Conservation (phyloP, 805 yeast genomes). For the Yarrowia yakushimensis region DNA sequence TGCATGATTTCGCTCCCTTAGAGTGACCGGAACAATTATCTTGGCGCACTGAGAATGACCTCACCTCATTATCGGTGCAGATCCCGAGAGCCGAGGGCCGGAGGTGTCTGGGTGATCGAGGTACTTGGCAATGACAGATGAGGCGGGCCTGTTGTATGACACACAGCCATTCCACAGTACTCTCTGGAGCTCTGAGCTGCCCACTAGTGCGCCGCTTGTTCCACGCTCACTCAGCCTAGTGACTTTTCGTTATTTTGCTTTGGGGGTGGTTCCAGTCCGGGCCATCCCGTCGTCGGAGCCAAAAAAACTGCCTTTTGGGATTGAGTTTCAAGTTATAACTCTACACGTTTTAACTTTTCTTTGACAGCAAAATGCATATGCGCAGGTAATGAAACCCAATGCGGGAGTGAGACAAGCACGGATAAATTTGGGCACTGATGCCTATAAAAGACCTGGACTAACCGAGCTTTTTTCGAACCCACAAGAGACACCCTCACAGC, state of each 20-base stretch:
- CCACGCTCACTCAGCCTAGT: background rate
- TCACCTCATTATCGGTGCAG: constrained; percentile 25
- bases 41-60: constrained; percentile 23
- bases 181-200: background rate
- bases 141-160: background rate
- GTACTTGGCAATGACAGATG: background rate
- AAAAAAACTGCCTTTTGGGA: constrained; percentile 18
- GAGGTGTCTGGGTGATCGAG: background rate
- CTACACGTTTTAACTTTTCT: constrained; percentile 16
- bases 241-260: background rate
- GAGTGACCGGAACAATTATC: constrained; percentile 21
- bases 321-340: constrained; percentile 8
- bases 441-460: constrained; percentile 17
- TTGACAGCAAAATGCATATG: constrained; percentile 24
- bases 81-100: constrained; percentile 25
- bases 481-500: constrained; percentile 17
- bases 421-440: constrained; percentile 21
- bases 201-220: constrained; percentile 8
- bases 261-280: constrained; percentile 23
- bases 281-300: constrained; percentile 20
- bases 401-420: constrained; percentile 23
- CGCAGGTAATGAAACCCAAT: constrained; percentile 25
- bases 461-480: constrained; percentile 21
- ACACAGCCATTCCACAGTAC: background rate
- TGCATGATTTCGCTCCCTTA: constrained; percentile 24